These are phyloP conservation scores for Aspergillus jensenii DNA, from an alignment of 2,329 filamentous ascomycete genomes.

Conservation along the genomic window DNA sequence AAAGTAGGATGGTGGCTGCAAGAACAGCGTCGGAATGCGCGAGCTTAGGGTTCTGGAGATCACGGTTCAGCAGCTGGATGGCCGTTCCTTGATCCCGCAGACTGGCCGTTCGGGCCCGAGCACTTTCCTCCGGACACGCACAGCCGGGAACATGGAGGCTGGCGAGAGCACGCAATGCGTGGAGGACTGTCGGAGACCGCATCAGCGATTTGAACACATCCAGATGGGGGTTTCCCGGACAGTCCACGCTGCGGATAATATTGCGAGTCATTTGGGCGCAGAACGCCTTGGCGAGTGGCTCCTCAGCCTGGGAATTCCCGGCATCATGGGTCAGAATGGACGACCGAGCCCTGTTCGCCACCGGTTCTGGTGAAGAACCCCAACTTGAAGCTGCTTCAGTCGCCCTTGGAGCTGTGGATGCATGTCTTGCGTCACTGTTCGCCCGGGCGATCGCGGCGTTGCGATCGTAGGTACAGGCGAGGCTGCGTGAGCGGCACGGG, in stretches of 20 bases:
- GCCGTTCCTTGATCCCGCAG: neutral
- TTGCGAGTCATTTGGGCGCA: neutral
- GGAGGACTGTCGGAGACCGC: neutral
- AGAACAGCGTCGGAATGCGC: neutral
- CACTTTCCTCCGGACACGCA: neutral
- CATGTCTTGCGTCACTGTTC: neutral
- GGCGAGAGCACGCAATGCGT: neutral
- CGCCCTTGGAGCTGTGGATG: neutral
- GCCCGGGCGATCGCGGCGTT: too few species aligned
- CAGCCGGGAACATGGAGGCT: neutral
- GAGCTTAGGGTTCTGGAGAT: neutral
- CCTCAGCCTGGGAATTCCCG: neutral
- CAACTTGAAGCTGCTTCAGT: neutral
- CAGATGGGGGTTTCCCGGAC: neutral
- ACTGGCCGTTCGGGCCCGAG: neutral
- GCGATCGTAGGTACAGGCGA: neutral
- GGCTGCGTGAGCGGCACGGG: neutral
- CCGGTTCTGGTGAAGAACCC: neutral
- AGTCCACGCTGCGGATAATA: neutral
- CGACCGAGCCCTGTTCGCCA: neutral
- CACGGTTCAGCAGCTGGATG: neutral
- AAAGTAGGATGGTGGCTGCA: neutral
- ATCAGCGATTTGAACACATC: neutral
- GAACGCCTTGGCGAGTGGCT: neutral
- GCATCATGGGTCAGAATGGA: neutral